phyloP scores from a whole-genome alignment of 345 rosid species.

The Citrus trifoliata region DNA sequence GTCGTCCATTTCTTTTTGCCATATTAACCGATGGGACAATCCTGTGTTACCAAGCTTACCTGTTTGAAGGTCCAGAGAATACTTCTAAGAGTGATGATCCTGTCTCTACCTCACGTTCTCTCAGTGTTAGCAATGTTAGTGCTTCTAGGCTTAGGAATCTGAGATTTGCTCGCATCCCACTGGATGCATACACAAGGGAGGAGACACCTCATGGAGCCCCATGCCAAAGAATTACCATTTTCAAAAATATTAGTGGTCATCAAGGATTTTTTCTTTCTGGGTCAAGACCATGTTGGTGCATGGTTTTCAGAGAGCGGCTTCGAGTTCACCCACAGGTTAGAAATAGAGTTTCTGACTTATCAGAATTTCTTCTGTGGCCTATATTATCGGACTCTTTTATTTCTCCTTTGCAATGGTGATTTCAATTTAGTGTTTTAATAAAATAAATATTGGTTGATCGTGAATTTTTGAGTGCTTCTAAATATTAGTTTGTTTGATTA shows the following conservation, averaged over 20 bases:
- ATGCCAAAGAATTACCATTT: conserved; percentile 70
- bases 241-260: conserved; percentile 80
- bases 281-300: conserved; percentile 94
- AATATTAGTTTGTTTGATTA: background rate
- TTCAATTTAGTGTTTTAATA: background rate
- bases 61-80: conserved; percentile 75
- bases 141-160: conserved; percentile 86
- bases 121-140: conserved; percentile 34
- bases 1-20: conserved; percentile 85
- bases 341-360: conserved; percentile 4
- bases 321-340: conserved; percentile 97
- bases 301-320: conserved; percentile 88
- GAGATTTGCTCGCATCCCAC: conserved; percentile 64
- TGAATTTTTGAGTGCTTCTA: background rate
- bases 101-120: conserved; percentile 43
- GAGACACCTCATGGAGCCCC: conserved; percentile 50
- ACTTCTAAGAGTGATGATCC: conserved; percentile 53
- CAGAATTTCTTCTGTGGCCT: background rate
- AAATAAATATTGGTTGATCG: background rate
- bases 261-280: conserved; percentile 96
- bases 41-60: conserved; percentile 88
- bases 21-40: conserved; percentile 93
- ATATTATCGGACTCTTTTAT: background rate
- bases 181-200: conserved; percentile 84
- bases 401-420: background rate